Evolutionary conservation across 352 stramenopile genomes (phyloP).

Genomic region (Phytophthora fragariaefolia): DNA sequence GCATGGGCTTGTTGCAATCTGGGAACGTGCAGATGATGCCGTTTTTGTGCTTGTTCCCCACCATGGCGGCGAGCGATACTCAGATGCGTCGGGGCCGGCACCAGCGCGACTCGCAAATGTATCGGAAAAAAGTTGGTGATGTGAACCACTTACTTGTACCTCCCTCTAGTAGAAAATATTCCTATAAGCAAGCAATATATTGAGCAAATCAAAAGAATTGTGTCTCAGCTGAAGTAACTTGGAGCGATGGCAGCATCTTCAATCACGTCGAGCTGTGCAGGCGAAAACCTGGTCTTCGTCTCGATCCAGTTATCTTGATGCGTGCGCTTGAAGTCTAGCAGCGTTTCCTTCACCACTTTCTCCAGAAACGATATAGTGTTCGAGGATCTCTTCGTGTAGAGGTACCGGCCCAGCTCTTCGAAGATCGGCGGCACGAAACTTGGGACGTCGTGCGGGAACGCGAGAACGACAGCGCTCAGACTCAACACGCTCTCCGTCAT

Average conservation of each 20-base stretch:
- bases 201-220: slow-evolving; percentile 2
- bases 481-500: slow-evolving; percentile 76
- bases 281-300: slow-evolving; percentile 68
- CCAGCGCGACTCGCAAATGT: not conserved
- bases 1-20: slow-evolving; percentile 84
- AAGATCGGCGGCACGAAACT: slow-evolving; percentile 72
- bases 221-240: slow-evolving; percentile 67
- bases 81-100: not conserved
- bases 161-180: slow-evolving; percentile 32
- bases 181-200: slow-evolving; percentile 11
- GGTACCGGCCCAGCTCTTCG: slow-evolving; percentile 71
- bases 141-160: not conserved
- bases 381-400: slow-evolving; percentile 72
- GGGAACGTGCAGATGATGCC: slow-evolving; percentile 86
- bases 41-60: slow-evolving; percentile 91
- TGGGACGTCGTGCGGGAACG: slow-evolving; percentile 81
- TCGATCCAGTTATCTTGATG: slow-evolving; percentile 88
- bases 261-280: slow-evolving; percentile 70
- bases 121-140: not conserved
- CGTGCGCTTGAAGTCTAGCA: slow-evolving; percentile 86
- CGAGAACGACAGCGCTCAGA: slow-evolving; percentile 73
- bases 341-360: slow-evolving; percentile 78
- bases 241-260: slow-evolving; percentile 82
- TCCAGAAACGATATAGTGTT: slow-evolving; percentile 69
- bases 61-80: slow-evolving; percentile 62